phyloP scores from a whole-genome alignment of 1,139 yeast genomes.

The Diutina sp. region DNA sequence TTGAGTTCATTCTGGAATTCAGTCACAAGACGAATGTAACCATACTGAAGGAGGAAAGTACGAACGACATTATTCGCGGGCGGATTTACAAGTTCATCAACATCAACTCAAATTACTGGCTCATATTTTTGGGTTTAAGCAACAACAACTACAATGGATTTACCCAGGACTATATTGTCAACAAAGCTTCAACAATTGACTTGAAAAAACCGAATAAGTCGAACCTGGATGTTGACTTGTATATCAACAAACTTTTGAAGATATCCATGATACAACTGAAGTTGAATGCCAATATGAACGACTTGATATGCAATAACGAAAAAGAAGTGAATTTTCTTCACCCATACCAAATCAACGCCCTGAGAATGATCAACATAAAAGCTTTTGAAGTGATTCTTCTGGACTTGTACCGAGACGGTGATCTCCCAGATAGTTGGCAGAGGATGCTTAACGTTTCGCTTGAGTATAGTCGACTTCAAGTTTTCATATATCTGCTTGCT shows the following conservation, averaged over 20 bases:
- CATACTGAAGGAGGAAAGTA: conserved; percentile 16
- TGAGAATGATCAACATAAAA: conserved; percentile 18
- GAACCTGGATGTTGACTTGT: conserved; percentile 16
- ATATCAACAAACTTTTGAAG: conserved; percentile 26
- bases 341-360: background rate
- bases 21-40: conserved; percentile 29
- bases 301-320: conserved; percentile 10
- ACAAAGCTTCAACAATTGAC: conserved; percentile 21
- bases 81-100: conserved; percentile 32
- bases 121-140: conserved; percentile 26
- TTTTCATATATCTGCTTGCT: conserved; percentile 21
- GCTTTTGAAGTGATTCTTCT: conserved; percentile 32
- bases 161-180: conserved; percentile 29
- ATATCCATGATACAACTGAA: conserved; percentile 30
- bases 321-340: background rate
- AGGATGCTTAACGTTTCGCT: conserved; percentile 21
- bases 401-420: conserved; percentile 9
- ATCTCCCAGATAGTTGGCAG: conserved; percentile 4
- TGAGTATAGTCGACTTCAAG: conserved; percentile 28
- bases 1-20: conserved; percentile 30
- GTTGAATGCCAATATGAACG: conserved; percentile 27
- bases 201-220: conserved; percentile 8
- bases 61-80: conserved; percentile 26
- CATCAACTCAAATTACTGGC: conserved; percentile 33
- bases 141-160: conserved; percentile 27